Conservation (phyloP, 345 rosid species). For the Limnanthes douglasii region DNA sequence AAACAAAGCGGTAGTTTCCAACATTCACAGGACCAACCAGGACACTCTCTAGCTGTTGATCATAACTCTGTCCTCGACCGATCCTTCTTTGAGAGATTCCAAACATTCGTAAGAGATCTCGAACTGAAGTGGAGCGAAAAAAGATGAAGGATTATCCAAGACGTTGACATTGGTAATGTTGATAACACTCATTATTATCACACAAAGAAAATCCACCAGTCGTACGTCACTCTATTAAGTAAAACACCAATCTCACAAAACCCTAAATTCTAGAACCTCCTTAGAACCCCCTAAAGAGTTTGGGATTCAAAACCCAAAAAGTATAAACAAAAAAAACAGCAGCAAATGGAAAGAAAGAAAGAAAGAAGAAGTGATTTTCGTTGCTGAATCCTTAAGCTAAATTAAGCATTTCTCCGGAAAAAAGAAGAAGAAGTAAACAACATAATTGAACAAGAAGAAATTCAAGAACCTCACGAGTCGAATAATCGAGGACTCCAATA, state of each 20-base stretch:
- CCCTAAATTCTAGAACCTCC: conserved; percentile 15
- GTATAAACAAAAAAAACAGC: too few species aligned
- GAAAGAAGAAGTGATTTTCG: too few species aligned
- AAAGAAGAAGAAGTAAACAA: too few species aligned
- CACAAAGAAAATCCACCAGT: conserved; percentile 9
- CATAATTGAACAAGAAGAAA: too few species aligned
- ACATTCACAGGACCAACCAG: conserved; percentile 88
- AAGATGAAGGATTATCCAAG: conserved; percentile 81
- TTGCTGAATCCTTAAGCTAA: too few species aligned
- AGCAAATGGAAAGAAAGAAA: too few species aligned
- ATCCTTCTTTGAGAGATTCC: conserved; percentile 89
- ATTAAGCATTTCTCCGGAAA: too few species aligned
- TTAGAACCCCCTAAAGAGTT: conserved; percentile 10
- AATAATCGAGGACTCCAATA: too few species aligned
- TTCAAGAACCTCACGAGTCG: too few species aligned
- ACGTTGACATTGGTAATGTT: conserved; percentile 87
- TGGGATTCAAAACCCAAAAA: too few species aligned
- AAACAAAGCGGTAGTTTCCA: conserved; percentile 79
- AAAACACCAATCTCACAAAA: too few species aligned
- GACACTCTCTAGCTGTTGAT: conserved; percentile 74
- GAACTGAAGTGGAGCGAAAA: conserved; percentile 79
- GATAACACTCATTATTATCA: conserved; percentile 62
- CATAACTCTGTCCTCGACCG: conserved; percentile 88
- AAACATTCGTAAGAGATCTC: conserved; percentile 97
- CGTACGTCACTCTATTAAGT: too few species aligned